Base-by-base conservation (phyloP, 2,329 filamentous ascomycete genomes). In the Paecilomyces formosus region DNA sequence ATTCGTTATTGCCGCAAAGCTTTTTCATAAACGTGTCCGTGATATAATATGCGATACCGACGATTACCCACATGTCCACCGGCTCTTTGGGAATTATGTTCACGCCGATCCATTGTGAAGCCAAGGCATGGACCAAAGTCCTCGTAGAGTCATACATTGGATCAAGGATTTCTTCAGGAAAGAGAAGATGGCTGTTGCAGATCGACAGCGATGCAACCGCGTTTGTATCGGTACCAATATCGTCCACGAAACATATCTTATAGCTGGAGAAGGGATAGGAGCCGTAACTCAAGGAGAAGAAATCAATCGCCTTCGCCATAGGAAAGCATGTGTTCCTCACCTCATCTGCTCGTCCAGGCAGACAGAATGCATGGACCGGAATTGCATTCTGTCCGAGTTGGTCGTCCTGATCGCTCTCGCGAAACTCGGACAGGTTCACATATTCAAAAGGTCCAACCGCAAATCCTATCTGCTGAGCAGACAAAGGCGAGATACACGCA, bases 371-470 rank as follows among this genome's bases (percentile, higher is more conserved):
- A 66, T 95, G 87, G 2, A 99, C 85, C 63, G 93, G 92, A 62
- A 96, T 85, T 0, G 92, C 92, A 68, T 91, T 95, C 63, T 88
- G 86, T 2, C 91, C 91, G 57, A 99, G 84, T 71, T 92, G 91
- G 65, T 95, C 91, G 68, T 97, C 92, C 64, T 96, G 90, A 65
- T 95, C 91, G 62, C 91, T 90, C 53, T 92, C 90, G 55, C 95
- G 87, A 67, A 90, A 96, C 65, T 93, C 89, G 2, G 90, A 88
- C 4, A 99, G 80, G 69, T 97, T 90, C 56, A 97, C 87, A 65
- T 93, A 88, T 73, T 97, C 92, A 70, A 99, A 99, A 0, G 95
- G 94, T 0, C 95, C 94, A 58, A 97, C 85, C 2, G 92, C 90
- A 72, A 99, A 96, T 3, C 92, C 93, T 63, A 99, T 87, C 70